Conservation (phyloP, 1,284 basidiomycete species). For the Cryptococcus neoformans region DNA sequence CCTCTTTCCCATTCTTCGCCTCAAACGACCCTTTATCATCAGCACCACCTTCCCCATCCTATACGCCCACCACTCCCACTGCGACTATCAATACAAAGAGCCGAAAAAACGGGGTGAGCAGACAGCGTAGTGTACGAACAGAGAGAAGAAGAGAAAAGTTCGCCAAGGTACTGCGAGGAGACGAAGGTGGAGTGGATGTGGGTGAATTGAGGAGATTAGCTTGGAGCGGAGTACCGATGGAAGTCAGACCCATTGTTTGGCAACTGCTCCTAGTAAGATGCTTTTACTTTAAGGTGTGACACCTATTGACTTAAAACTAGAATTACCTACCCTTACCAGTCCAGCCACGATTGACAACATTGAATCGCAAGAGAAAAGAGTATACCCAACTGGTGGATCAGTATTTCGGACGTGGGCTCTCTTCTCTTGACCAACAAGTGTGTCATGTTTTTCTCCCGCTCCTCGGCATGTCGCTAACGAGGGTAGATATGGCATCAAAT, state of each 20-base stretch:
- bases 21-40: conserved; percentile 18
- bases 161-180: conserved; percentile 35
- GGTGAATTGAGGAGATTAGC: conserved; percentile 82
- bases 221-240: conserved; percentile 91
- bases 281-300: neutral
- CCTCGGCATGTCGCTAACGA: neutral
- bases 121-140: conserved; percentile 59
- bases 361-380: conserved; percentile 86
- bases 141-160: conserved; percentile 46
- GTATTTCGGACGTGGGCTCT: conserved; percentile 81
- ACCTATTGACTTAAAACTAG: conserved; percentile 49
- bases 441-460: conserved; percentile 3
- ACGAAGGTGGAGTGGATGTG: conserved; percentile 42
- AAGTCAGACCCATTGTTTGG: conserved; percentile 91
- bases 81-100: conserved; percentile 17
- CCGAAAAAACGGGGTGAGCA: conserved; percentile 52
- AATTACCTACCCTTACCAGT: conserved; percentile 87
- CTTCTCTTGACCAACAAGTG: conserved; percentile 72
- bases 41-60: neutral
- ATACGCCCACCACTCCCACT: conserved; percentile 8
- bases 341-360: conserved; percentile 69
- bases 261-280: conserved; percentile 79
- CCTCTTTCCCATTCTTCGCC: conserved; percentile 32
- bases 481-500: conserved; percentile 93
- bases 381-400: conserved; percentile 85